Conservation (phyloP, 306 rosid genomes). For the Vigna unguiculata region DNA sequence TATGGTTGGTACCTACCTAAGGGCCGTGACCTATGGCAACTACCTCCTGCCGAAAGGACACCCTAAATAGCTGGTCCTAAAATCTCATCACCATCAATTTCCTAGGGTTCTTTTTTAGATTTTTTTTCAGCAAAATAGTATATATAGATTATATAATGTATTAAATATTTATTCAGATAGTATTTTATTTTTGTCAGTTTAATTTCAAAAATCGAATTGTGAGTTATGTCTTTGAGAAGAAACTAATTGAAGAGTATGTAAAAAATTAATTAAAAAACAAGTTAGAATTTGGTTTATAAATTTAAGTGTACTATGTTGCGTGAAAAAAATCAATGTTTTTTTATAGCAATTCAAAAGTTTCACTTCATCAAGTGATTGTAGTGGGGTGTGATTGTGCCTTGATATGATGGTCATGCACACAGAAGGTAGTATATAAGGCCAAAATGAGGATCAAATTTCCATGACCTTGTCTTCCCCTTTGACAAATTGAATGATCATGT, state of each 20-base stretch:
- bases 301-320: no score
- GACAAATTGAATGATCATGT: background rate
- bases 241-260: no score
- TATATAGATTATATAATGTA: no score
- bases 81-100: background rate
- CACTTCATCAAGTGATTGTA: background rate
- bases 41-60: slow-evolving; percentile 18
- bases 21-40: slow-evolving; percentile 28
- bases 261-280: no score
- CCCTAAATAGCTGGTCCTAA: background rate
- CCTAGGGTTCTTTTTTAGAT: background rate
- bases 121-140: no score
- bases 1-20: background rate
- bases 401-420: background rate
- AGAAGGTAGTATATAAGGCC: background rate
- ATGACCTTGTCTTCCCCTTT: background rate
- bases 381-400: background rate
- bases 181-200: no score
- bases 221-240: no score
- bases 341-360: background rate
- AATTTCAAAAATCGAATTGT: no score
- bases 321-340: background rate
- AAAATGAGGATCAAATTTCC: background rate
- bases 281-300: no score
- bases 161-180: no score